Evolutionary conservation across 1,139 yeast species (phyloP).

Genomic region (Suhomyces anneliseae): DNA sequence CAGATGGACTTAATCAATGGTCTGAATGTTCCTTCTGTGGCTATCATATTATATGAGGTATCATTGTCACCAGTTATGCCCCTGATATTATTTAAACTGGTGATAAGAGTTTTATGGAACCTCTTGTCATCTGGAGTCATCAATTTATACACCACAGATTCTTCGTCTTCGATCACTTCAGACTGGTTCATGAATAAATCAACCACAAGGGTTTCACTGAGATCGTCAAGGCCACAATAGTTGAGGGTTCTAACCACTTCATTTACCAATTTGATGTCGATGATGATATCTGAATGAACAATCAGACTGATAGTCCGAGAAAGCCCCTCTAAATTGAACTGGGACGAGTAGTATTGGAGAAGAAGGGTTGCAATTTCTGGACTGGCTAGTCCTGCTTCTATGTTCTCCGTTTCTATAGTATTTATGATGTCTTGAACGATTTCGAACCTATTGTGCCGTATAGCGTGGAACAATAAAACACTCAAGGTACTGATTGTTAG

Average conservation of each 20-base stretch:
- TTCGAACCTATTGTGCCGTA: conserved; percentile 21
- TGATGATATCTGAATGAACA: not conserved
- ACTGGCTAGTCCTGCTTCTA: conserved; percentile 2
- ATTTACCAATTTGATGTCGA: conserved; percentile 23
- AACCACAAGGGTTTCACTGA: conserved; percentile 12
- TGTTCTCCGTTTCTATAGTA: not conserved
- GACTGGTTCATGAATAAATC: conserved; percentile 1
- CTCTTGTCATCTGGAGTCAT: conserved; percentile 21
- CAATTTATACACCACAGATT: conserved; percentile 16
- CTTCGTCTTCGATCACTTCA: conserved; percentile 9
- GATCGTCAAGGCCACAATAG: conserved; percentile 9
- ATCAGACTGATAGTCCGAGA: not conserved
- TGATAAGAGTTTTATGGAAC: conserved; percentile 18
- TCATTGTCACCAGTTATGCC: conserved; percentile 26
- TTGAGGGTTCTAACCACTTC: conserved; percentile 14
- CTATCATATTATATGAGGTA: conserved; percentile 17
- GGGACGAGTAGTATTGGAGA: conserved; percentile 4
- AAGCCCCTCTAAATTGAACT: not conserved
- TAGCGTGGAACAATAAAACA: conserved; percentile 27
- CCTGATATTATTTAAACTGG: conserved; percentile 20
- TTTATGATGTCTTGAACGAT: conserved; percentile 14
- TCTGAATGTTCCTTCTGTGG: conserved; percentile 31
- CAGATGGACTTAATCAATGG: conserved; percentile 21
- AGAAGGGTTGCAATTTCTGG: conserved; percentile 9
- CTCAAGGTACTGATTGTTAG: conserved; percentile 19